Conservation (phyloP, 2,329 filamentous ascomycete genomes). For the Arthrobotrys musiformis region DNA sequence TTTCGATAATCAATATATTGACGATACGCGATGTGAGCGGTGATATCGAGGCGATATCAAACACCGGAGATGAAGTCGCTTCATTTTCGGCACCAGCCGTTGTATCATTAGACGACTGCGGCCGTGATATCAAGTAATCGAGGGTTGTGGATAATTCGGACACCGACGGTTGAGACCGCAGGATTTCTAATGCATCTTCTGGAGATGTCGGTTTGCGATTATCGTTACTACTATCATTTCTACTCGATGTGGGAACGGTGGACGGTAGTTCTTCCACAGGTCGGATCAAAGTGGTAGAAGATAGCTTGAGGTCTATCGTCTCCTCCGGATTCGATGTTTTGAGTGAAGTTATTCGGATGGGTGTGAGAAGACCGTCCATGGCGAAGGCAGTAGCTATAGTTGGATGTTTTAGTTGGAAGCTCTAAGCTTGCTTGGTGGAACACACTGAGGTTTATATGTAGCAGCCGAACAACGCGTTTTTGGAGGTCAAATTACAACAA, state of each 20-base stretch:
- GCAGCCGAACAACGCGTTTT: not conserved
- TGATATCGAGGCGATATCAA: slow-evolving; percentile 39
- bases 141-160: slow-evolving; percentile 31
- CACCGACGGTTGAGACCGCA: slow-evolving; percentile 47
- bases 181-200: slow-evolving; percentile 46
- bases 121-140: slow-evolving; percentile 7
- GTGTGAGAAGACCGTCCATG: slow-evolving; percentile 47
- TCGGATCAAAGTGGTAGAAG: slow-evolving; percentile 34
- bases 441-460: slow-evolving; percentile 10
- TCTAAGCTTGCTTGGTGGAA: slow-evolving; percentile 16
- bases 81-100: not conserved
- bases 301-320: slow-evolving; percentile 38
- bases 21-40: slow-evolving; percentile 70
- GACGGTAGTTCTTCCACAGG: slow-evolving; percentile 17
- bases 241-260: not conserved
- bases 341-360: slow-evolving; percentile 51
- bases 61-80: slow-evolving; percentile 23
- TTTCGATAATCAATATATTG: slow-evolving; percentile 77
- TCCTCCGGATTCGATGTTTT: slow-evolving; percentile 46
- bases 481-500: slow-evolving; percentile 25
- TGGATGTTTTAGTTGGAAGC: not conserved
- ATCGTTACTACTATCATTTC: not conserved
- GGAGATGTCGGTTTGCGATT: slow-evolving; percentile 37
- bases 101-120: not conserved
- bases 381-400: not conserved